Percentiles rank a stretch among this genome's conserved stretches.
These are phyloP conservation scores for Mycena albidolilacea DNA, from an alignment of 768 basidiomycete genomes.

Conservation along the genomic window DNA sequence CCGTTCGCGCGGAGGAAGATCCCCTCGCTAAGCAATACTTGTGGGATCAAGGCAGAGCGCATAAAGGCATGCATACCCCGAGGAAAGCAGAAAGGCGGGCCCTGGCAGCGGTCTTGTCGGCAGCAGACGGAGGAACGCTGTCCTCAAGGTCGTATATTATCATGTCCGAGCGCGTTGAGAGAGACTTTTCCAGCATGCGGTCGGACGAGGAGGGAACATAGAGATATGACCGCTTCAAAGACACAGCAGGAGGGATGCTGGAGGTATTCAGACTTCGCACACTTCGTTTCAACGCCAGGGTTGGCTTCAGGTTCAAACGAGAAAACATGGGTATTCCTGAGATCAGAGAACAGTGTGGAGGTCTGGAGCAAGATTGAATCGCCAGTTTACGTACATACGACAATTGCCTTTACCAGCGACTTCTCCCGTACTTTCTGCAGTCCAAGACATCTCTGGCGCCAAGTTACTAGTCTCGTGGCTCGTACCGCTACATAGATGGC, in stretches of 20 bases:
- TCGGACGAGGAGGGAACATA: slow-evolving; percentile 89
- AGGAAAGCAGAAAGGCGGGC: slow-evolving; percentile 69
- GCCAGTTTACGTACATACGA: no score
- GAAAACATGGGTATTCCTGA: background rate
- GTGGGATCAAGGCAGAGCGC: slow-evolving; percentile 9
- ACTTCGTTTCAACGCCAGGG: background rate
- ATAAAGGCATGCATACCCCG: slow-evolving; percentile 51
- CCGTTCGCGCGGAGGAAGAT: slow-evolving; percentile 61
- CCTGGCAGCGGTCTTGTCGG: slow-evolving; percentile 74
- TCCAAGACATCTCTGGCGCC: no score
- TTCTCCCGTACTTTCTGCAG: no score
- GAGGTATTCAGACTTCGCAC: slow-evolving; percentile 13
- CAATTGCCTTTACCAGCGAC: no score
- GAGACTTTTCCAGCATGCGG: slow-evolving; percentile 86
- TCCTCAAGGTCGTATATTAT: slow-evolving; percentile 94
- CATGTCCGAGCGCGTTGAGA: slow-evolving; percentile 74
- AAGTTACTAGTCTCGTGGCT: no score
- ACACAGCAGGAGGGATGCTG: background rate
- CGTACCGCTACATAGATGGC: no score
- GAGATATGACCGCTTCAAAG: slow-evolving; percentile 69
- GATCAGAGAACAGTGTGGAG: no score
- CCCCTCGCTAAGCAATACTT: slow-evolving; percentile 41
- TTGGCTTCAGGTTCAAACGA: slow-evolving; percentile 8
- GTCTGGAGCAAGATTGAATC: background rate
- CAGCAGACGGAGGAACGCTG: slow-evolving; percentile 78